A percentile compares a stretch with the other conserved stretches of the same genome.
These are phyloP conservation scores for Entomortierella lignicola DNA, from an alignment of 192 early-diverging fungal species.

Conservation along the genomic window DNA sequence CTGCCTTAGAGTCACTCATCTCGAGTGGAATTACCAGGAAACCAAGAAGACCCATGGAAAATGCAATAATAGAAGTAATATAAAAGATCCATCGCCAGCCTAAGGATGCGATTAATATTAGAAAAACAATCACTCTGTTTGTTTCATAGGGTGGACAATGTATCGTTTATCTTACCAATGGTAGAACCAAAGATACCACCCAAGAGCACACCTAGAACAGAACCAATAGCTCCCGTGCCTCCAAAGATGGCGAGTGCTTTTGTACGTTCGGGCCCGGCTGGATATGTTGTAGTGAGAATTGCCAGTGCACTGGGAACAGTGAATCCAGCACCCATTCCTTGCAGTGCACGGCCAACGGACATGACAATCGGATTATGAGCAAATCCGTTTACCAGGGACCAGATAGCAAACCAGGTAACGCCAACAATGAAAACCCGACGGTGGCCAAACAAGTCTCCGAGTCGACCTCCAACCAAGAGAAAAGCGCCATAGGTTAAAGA, in stretches of 20 bases:
- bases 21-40: slow-evolving; percentile 19
- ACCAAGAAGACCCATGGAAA: slow-evolving; percentile 24
- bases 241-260: slow-evolving; percentile 37
- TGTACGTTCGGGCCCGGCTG: slow-evolving; percentile 15
- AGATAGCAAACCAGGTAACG: slow-evolving; percentile 19
- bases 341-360: slow-evolving; percentile 38
- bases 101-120: not conserved
- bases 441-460: slow-evolving; percentile 49
- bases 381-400: slow-evolving; percentile 29
- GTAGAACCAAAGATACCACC: slow-evolving; percentile 33
- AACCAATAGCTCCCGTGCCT: slow-evolving; percentile 26
- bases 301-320: slow-evolving; percentile 42
- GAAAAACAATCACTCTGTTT: too few relatives aligned
- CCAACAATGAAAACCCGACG: slow-evolving; percentile 21
- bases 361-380: slow-evolving; percentile 26
- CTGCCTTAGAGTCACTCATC: not conserved
- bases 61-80: slow-evolving; percentile 26
- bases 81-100: slow-evolving; percentile 54
- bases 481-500: slow-evolving; percentile 35
- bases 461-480: slow-evolving; percentile 23
- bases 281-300: slow-evolving; percentile 25
- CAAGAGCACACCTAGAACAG: slow-evolving; percentile 23
- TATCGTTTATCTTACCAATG: slow-evolving; percentile 9
- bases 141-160: not conserved
- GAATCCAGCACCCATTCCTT: slow-evolving; percentile 40